Evolutionary conservation across 768 basidiomycete species (phyloP), one percentile per base, ranked within the genome.

Genomic region (Fistulinella prunicolor): DNA sequence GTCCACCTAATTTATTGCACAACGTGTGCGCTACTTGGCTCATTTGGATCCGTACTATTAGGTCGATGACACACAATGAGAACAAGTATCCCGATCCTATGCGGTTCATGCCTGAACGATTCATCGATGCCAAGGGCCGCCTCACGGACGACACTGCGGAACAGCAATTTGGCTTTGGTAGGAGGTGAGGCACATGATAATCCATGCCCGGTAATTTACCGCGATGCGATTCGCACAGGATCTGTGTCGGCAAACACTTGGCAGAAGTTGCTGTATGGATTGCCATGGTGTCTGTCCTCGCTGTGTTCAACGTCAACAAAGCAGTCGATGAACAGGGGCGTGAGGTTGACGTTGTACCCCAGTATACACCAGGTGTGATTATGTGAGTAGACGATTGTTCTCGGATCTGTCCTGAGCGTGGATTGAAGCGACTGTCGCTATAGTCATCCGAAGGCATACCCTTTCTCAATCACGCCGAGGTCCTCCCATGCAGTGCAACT

Each of bases 321-420:
- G 65, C 65, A 1, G 53, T 62, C 20, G 68, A 73, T 32, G 54
- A 50, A 13, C 36, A 60, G 0, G 74, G 73, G 3, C 47, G 55
- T 3, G 61, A 62, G 22, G 56, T 69, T 16, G 58, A 56, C 14
- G 53, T 62, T 2, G 40, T 53, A 4, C 51, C 62, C 2, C 42
- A 65, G 28, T 70, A 47, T n/a, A 64, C 56, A 1, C 56, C 57
- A 3, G 64, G 65, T 1, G 45, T 64, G 4, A 53, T 65, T 40
- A 54, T 55, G 68, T 66, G 24, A 5, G 58, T 56, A n/a, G n/a
- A n/a, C 30, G 30, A 14, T n/a, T n/a, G n/a, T n/a, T n/a, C n/a
- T n/a, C n/a, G n/a, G n/a, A n/a, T n/a, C n/a, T n/a, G n/a, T n/a
- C n/a, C n/a, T n/a, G n/a, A n/a, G n/a, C n/a, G n/a, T n/a, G n/a